A percentile compares a stretch with the other conserved stretches of the same genome.
These are phyloP conservation scores for Nemophila menziesii DNA, from an alignment of 257 asterid genomes.

Conservation along the genomic window DNA sequence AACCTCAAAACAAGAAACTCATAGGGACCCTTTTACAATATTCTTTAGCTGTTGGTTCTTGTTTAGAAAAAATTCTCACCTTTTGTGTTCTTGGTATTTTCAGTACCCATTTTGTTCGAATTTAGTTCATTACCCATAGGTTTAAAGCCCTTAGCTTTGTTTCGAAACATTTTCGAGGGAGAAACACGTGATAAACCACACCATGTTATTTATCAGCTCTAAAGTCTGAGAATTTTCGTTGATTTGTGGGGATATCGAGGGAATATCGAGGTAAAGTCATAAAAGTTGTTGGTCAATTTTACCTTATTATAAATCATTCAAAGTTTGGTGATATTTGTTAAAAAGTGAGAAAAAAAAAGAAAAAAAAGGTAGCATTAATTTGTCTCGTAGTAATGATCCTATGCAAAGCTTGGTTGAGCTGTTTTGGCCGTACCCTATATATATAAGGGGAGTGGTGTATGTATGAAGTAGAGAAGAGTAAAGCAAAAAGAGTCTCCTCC, in stretches of 20 bases:
- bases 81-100: slow-evolving; percentile 2
- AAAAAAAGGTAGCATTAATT: slow-evolving; percentile 10
- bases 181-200: too few species aligned
- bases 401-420: slow-evolving; percentile 52
- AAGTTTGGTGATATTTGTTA: slow-evolving; percentile 16
- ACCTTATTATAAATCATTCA: neutral
- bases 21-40: neutral
- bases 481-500: slow-evolving; percentile 29
- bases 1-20: slow-evolving; percentile 3
- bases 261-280: neutral
- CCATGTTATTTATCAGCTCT: neutral
- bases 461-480: slow-evolving; percentile 16
- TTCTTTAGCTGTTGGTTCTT: slow-evolving; percentile 9
- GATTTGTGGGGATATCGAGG: neutral
- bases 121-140: neutral
- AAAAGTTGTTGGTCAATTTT: neutral
- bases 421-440: slow-evolving; percentile 46
- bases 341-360: slow-evolving; percentile 5
- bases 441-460: slow-evolving; percentile 18
- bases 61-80: slow-evolving; percentile 5
- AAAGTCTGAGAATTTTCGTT: neutral
- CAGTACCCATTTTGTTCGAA: neutral
- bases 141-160: slow-evolving; percentile 2
- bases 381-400: slow-evolving; percentile 38
- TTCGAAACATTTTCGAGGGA: neutral